A percentile compares a stretch with the other conserved stretches of the same genome.
phyloP scores from a whole-genome alignment of 345 rosid genomes.

The Pistacia vera region DNA sequence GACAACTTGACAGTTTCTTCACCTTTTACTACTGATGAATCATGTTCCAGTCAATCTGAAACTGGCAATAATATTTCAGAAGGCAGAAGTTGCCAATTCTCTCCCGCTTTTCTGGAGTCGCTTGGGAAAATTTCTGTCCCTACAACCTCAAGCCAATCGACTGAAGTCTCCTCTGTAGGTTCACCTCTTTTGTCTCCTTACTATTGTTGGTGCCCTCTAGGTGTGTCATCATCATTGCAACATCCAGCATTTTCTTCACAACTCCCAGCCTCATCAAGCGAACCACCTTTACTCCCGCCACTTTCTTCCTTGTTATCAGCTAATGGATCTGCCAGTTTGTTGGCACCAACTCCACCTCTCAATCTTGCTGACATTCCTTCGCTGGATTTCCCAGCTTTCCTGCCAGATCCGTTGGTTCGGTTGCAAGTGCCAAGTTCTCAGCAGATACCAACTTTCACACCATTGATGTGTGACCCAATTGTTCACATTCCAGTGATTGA shows the following conservation, averaged over 20 bases:
- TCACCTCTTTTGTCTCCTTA: constrained; percentile 74
- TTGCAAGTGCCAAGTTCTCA: constrained; percentile 59
- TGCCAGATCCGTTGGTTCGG: constrained; percentile 63
- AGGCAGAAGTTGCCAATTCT: constrained; percentile 24
- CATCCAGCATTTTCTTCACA: constrained; percentile 37
- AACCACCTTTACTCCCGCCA: constrained; percentile 64
- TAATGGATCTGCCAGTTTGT: constrained; percentile 47
- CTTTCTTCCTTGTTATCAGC: constrained; percentile 63
- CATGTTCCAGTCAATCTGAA: constrained; percentile 31
- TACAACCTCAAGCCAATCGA: constrained; percentile 28
- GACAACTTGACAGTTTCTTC: constrained; percentile 43
- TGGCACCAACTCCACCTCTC: constrained; percentile 52
- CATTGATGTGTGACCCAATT: constrained; percentile 90
- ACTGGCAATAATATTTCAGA: constrained; percentile 29
- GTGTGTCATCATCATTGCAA: constrained; percentile 45
- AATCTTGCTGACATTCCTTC: constrained; percentile 61
- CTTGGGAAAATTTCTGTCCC: constrained; percentile 42
- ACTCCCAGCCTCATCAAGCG: constrained; percentile 42
- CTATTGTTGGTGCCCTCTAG: constrained; percentile 91
- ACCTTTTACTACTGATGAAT: constrained; percentile 30
- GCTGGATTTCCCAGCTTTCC: constrained; percentile 45
- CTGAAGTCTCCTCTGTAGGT: constrained; percentile 40
- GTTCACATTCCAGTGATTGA: constrained; percentile 91
- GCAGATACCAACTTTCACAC: constrained; percentile 75
- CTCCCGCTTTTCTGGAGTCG: constrained; percentile 44